Conservation (phyloP, 768 basidiomycete species). For the Naganishia vishniacii region DNA sequence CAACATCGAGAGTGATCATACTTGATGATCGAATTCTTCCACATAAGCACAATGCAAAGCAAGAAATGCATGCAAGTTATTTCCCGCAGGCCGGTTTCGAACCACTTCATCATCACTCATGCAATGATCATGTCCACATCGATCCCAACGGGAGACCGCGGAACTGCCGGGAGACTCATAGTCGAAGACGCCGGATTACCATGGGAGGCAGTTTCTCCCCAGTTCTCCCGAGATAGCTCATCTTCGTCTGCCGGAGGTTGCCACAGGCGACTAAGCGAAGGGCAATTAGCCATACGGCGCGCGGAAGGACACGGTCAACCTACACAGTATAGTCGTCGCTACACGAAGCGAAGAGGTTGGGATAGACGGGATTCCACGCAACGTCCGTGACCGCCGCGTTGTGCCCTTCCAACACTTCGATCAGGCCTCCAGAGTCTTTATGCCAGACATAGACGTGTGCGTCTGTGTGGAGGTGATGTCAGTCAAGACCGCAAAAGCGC, state of each 20-base stretch:
- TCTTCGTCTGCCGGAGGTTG: constrained; percentile 33
- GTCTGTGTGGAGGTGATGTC: constrained; percentile 55
- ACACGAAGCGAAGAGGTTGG: constrained; percentile 91
- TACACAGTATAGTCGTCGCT: constrained; percentile 81
- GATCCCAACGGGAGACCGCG: constrained; percentile 6
- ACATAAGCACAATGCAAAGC: too few relatives aligned
- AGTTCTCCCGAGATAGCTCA: neutral
- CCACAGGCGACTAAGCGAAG: constrained; percentile 39
- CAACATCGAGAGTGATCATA: too few relatives aligned
- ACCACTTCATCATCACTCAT: neutral
- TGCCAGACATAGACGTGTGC: constrained; percentile 94
- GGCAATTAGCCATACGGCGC: neutral
- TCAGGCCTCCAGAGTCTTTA: constrained; percentile 68
- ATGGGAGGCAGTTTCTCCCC: neutral
- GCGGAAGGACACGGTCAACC: constrained; percentile 24
- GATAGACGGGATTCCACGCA: constrained; percentile 86
- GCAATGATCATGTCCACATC: constrained; percentile 19
- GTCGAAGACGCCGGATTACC: constrained; percentile 4
- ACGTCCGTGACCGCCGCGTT: constrained; percentile 87
- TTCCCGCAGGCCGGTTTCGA: too few relatives aligned
- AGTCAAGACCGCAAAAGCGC: neutral
- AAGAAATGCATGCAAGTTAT: too few relatives aligned
- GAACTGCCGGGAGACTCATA: neutral
- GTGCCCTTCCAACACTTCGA: constrained; percentile 86
- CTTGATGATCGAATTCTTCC: too few relatives aligned